Evolutionary conservation across 2,329 filamentous ascomycete species (phyloP).

Genomic region (Xylariales sp.): DNA sequence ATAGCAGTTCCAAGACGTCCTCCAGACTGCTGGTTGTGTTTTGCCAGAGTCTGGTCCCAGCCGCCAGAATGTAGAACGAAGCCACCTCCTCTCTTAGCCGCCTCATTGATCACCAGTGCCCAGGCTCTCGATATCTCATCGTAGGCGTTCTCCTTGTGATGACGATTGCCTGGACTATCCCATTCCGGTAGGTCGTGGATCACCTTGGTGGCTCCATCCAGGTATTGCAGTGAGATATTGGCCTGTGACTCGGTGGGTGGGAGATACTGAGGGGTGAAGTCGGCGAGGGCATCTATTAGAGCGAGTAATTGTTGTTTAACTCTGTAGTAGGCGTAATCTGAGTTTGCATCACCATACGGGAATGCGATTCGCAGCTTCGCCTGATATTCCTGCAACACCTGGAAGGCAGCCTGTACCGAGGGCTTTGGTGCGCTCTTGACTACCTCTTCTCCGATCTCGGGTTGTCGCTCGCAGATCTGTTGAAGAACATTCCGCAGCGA

Average conservation of each 20-base stretch:
- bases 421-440: slow-evolving; percentile 81
- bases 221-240: slow-evolving; percentile 77
- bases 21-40: slow-evolving; percentile 82
- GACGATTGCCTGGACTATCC: slow-evolving; percentile 81
- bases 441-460: slow-evolving; percentile 80
- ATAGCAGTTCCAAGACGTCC: slow-evolving; percentile 78
- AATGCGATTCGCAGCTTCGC: slow-evolving; percentile 71
- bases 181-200: slow-evolving; percentile 88
- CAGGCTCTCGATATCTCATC: slow-evolving; percentile 94
- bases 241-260: slow-evolving; percentile 84
- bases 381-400: slow-evolving; percentile 79
- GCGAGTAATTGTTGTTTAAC: slow-evolving; percentile 76
- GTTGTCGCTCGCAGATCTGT: slow-evolving; percentile 84
- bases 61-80: slow-evolving; percentile 84
- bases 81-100: slow-evolving; percentile 83
- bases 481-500: slow-evolving; percentile 84
- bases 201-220: slow-evolving; percentile 85
- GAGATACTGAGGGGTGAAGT: slow-evolving; percentile 94
- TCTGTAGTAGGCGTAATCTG: slow-evolving; percentile 93
- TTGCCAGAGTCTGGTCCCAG: slow-evolving; percentile 84
- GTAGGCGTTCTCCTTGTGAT: slow-evolving; percentile 93
- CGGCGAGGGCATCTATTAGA: slow-evolving; percentile 82
- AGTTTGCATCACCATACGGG: slow-evolving; percentile 78
- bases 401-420: slow-evolving; percentile 72
- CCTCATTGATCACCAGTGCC: slow-evolving; percentile 86